Percentiles rank a stretch among this genome's conserved stretches.
Evolutionary conservation across 163 green algal species (phyloP).

Genomic region (Scenedesmus sp.): DNA sequence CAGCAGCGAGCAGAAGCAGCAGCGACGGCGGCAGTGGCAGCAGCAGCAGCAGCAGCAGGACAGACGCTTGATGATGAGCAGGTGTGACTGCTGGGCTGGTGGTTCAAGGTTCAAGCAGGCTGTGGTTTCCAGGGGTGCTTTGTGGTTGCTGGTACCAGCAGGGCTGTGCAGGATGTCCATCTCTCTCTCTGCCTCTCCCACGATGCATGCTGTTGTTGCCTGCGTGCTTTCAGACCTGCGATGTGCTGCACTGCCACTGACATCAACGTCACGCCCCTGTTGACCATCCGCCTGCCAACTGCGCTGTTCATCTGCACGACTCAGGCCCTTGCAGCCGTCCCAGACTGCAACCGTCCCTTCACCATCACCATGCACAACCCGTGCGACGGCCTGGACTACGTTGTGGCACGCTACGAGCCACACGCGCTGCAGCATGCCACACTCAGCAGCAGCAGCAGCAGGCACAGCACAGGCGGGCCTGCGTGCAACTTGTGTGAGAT

Average conservation of each 20-base stretch:
- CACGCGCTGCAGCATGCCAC: neutral
- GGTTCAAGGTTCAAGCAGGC: neutral
- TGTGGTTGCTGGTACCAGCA: too few species aligned
- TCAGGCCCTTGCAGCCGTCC: neutral
- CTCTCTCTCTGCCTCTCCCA: neutral
- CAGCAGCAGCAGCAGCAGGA: slow-evolving; percentile 14
- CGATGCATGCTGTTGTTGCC: neutral
- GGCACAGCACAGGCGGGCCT: neutral
- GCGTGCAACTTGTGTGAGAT: slow-evolving; percentile 1
- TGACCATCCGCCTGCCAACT: neutral
- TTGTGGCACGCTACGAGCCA: slow-evolving; percentile 43
- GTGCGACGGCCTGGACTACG: slow-evolving; percentile 12
- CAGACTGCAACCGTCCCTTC: slow-evolving; percentile 30
- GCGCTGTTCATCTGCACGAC: neutral
- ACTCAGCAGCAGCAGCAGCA: neutral
- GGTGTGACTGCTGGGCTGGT: neutral
- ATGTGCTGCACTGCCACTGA: neutral
- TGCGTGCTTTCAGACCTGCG: neutral
- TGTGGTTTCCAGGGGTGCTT: too few species aligned
- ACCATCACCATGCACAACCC: slow-evolving; percentile 20
- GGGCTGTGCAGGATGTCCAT: too few species aligned
- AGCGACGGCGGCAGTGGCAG: neutral
- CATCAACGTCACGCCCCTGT: neutral
- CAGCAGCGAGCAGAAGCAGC: neutral
- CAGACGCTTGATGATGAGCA: neutral